These are phyloP conservation scores for Digitaria exilis DNA, from an alignment of 202 grass and related monocot species.

Conservation along the genomic window DNA sequence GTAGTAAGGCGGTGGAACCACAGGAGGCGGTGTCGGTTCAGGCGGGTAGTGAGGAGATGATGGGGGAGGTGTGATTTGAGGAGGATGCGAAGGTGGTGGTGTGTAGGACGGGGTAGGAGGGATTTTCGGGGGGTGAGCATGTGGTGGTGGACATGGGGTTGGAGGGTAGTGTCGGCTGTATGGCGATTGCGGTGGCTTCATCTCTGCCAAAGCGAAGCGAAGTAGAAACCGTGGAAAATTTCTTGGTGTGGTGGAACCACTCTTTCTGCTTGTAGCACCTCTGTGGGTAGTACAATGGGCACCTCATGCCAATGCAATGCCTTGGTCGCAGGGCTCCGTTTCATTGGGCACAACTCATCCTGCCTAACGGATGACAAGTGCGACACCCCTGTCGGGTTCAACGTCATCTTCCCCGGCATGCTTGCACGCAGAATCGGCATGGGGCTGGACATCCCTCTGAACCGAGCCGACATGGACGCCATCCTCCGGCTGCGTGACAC, in stretches of 20 bases:
- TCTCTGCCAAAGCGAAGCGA: neutral
- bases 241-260: neutral
- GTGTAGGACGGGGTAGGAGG: no score
- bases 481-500: conserved; percentile 36
- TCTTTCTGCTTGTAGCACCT: neutral
- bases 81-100: neutral
- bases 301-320: neutral
- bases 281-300: neutral
- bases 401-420: conserved; percentile 60
- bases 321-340: conserved; percentile 34
- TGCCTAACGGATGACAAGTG: conserved; percentile 38
- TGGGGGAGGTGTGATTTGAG: neutral
- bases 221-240: neutral
- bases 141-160: neutral
- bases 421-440: conserved; percentile 42
- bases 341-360: conserved; percentile 38
- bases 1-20: neutral
- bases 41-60: no score
- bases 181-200: neutral
- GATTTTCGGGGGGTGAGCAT: neutral
- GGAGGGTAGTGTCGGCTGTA: neutral
- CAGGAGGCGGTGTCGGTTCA: neutral
- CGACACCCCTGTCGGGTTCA: conserved; percentile 50
- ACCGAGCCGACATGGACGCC: conserved; percentile 26
- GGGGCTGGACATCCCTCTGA: conserved; percentile 41